Percentiles rank a stretch among this genome's conserved stretches.
These are phyloP conservation scores for Talaromyces islandicus DNA, from an alignment of 2,329 filamentous ascomycete species.

Conservation along the genomic window DNA sequence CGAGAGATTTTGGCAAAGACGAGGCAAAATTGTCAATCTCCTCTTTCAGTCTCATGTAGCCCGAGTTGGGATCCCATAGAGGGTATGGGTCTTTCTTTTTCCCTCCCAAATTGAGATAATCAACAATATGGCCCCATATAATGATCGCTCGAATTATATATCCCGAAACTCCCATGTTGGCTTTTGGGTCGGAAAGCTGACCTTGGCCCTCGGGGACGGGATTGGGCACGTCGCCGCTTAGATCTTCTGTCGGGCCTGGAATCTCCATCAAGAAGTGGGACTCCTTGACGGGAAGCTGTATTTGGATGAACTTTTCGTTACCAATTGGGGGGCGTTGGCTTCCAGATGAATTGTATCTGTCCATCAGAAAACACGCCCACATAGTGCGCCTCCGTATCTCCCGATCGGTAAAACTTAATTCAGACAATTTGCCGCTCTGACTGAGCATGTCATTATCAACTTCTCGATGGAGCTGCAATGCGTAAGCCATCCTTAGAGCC, in stretches of 20 bases:
- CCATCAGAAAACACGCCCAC: slow-evolving; percentile 98
- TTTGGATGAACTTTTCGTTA: slow-evolving; percentile 79
- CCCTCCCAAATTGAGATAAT: slow-evolving; percentile 84
- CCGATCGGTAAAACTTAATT: slow-evolving; percentile 82
- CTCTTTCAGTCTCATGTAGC: slow-evolving; percentile 63
- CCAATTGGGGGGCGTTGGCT: slow-evolving; percentile 89
- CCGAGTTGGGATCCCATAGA: slow-evolving; percentile 78
- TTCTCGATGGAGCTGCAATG: slow-evolving; percentile 86
- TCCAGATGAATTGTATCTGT: slow-evolving; percentile 93
- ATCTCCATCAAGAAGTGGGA: slow-evolving; percentile 87
- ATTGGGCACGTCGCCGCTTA: slow-evolving; percentile 65
- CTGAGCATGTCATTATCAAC: slow-evolving; percentile 72
- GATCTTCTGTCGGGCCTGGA: slow-evolving; percentile 75
- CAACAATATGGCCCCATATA: slow-evolving; percentile 83
- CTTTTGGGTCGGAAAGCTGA: slow-evolving; percentile 59
- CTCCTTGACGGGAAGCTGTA: slow-evolving; percentile 87
- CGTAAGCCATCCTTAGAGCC: slow-evolving; percentile 95
- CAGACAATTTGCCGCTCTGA: slow-evolving; percentile 51
- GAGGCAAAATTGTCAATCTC: slow-evolving; percentile 66
- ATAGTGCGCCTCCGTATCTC: slow-evolving; percentile 91
- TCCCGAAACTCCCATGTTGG: slow-evolving; percentile 91
- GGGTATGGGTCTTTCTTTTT: slow-evolving; percentile 70
- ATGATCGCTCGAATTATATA: slow-evolving; percentile 82
- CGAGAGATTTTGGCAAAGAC: slow-evolving; percentile 63
- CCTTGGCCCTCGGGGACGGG: slow-evolving; percentile 58